These are phyloP conservation scores for Pyrenochaeta sp. DNA, from an alignment of 2,329 filamentous ascomycete species.

Conservation along the genomic window DNA sequence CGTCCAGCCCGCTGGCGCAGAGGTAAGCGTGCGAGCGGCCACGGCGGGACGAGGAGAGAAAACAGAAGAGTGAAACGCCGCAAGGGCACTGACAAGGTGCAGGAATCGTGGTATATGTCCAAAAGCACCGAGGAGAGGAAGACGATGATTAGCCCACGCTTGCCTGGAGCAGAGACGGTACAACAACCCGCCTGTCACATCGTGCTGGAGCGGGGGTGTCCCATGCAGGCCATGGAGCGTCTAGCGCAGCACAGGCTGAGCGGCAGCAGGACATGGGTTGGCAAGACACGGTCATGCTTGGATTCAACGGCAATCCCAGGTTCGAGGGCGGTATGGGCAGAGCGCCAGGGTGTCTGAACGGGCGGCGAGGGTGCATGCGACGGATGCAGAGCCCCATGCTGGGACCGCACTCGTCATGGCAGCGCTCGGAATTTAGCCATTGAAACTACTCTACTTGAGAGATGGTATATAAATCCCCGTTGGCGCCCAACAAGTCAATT, in stretches of 20 bases:
- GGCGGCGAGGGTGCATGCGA: slow-evolving; percentile 36
- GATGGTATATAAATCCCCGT: slow-evolving; percentile 37
- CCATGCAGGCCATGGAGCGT: slow-evolving; percentile 34
- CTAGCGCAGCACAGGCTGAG: slow-evolving; percentile 36
- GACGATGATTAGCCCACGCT: slow-evolving; percentile 24
- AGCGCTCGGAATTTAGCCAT: slow-evolving; percentile 42
- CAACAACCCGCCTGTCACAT: slow-evolving; percentile 38
- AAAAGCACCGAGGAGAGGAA: slow-evolving; percentile 18
- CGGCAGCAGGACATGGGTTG: slow-evolving; percentile 37
- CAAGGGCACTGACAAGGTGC: slow-evolving; percentile 22
- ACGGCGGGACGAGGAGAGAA: slow-evolving; percentile 22
- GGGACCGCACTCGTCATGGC: slow-evolving; percentile 34
- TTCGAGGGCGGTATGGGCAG: slow-evolving; percentile 36
- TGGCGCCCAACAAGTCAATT: slow-evolving; percentile 37
- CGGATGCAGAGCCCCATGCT: slow-evolving; percentile 31
- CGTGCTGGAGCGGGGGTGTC: slow-evolving; percentile 35
- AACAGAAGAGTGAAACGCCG: slow-evolving; percentile 17
- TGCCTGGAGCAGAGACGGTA: slow-evolving; percentile 31
- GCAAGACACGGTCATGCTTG: slow-evolving; percentile 33
- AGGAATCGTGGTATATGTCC: slow-evolving; percentile 33
- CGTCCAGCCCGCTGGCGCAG: slow-evolving; percentile 30
- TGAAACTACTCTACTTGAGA: slow-evolving; percentile 42
- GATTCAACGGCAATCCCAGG: slow-evolving; percentile 44
- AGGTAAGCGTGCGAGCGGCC: slow-evolving; percentile 19
- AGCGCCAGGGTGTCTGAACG: slow-evolving; percentile 30